These are phyloP conservation scores for Paramyrothecium roridum DNA, from an alignment of 2,329 filamentous ascomycete genomes.

Conservation along the genomic window DNA sequence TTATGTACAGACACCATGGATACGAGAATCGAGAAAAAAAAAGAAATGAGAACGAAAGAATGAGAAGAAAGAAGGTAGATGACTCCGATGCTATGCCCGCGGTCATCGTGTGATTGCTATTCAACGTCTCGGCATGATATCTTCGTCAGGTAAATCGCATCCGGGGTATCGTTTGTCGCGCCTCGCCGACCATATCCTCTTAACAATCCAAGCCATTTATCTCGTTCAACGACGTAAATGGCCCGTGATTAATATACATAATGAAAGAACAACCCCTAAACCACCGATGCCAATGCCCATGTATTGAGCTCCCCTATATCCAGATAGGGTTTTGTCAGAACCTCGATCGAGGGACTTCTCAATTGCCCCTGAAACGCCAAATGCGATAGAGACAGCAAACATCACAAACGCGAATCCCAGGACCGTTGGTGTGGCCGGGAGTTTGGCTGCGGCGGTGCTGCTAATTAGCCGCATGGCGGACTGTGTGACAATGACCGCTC, in stretches of 20 bases:
- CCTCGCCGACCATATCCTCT: not conserved
- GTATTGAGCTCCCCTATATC: conserved; percentile 19
- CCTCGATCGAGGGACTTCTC: conserved; percentile 10
- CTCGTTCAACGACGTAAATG: conserved; percentile 13
- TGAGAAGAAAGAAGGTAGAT: conserved; percentile 15
- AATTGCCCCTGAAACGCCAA: conserved; percentile 19
- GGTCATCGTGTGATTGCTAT: not conserved
- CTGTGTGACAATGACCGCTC: conserved; percentile 17
- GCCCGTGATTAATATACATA: conserved; percentile 11
- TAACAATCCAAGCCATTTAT: too few relatives aligned
- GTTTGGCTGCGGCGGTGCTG: conserved; percentile 15
- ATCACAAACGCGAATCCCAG: conserved; percentile 12
- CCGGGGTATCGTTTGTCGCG: conserved; percentile 8
- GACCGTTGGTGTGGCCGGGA: conserved; percentile 15
- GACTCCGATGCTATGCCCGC: not conserved
- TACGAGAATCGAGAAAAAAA: conserved; percentile 15
- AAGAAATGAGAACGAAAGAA: conserved; percentile 9
- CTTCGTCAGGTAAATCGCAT: not conserved
- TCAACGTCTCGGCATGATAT: not conserved
- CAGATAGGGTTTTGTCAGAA: conserved; percentile 8
- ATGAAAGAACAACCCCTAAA: conserved; percentile 14
- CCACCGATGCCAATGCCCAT: conserved; percentile 16
- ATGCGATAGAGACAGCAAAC: conserved; percentile 16
- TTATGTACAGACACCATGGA: conserved; percentile 21
- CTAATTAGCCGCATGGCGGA: conserved; percentile 13